These are phyloP conservation scores for Crithidia bombi DNA, from an alignment of 208 protist species.

Conservation along the genomic window DNA sequence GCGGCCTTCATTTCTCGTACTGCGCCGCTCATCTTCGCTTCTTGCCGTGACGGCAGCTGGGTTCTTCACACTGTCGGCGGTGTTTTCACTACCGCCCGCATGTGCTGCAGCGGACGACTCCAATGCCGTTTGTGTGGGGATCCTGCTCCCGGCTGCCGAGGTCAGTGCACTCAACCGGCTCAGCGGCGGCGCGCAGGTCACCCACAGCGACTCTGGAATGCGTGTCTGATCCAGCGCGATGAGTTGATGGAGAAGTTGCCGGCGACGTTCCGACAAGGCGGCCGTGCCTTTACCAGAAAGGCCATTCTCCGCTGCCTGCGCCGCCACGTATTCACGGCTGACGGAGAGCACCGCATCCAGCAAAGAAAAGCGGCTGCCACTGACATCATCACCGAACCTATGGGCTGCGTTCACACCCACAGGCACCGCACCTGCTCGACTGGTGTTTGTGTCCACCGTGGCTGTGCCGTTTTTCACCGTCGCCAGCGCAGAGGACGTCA, in stretches of 20 bases:
- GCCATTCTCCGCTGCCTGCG: slow-evolving; percentile 31
- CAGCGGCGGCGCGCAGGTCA: slow-evolving; percentile 43
- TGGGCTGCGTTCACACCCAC: not conserved
- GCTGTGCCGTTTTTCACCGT: not conserved
- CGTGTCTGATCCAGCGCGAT: slow-evolving; percentile 59
- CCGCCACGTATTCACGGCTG: slow-evolving; percentile 76
- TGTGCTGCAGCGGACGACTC: no score
- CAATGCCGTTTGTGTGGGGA: not conserved
- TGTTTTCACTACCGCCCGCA: no score
- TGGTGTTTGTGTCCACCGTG: not conserved
- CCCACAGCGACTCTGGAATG: slow-evolving; percentile 78
- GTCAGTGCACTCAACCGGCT: slow-evolving; percentile 13
- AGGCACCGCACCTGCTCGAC: not conserved
- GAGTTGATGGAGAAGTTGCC: slow-evolving; percentile 49
- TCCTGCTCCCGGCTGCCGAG: not conserved
- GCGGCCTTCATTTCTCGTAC: not conserved
- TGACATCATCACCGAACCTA: not conserved
- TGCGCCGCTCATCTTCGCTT: not conserved
- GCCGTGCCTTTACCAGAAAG: slow-evolving; percentile 24
- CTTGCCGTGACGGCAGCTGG: not conserved
- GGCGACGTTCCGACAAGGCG: slow-evolving; percentile 36
- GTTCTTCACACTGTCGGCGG: no score
- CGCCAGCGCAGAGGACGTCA: not conserved
- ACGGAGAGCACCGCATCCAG: slow-evolving; percentile 77
- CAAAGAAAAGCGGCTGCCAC: slow-evolving; percentile 50